Evolutionary conservation across 1,139 yeast genomes (phyloP).

Genomic region (Taphrina communis): DNA sequence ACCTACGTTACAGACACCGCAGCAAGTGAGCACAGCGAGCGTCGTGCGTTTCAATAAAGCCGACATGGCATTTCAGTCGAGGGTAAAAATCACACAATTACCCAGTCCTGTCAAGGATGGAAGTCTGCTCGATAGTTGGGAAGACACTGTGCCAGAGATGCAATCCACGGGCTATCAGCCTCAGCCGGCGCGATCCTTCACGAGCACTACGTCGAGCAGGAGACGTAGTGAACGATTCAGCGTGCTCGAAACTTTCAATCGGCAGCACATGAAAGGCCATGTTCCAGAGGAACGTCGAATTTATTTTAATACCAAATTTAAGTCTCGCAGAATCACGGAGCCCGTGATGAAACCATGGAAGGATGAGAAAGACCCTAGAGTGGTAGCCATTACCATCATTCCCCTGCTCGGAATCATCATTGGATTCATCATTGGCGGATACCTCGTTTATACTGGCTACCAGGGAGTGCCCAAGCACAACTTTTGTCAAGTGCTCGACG

Average conservation of each 20-base stretch:
- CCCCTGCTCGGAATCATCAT: slow-evolving; percentile 20
- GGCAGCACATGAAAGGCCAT: background rate
- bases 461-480: slow-evolving; percentile 41
- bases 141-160: slow-evolving; percentile 11
- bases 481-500: slow-evolving; percentile 42
- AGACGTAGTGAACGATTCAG: slow-evolving; percentile 7
- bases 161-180: background rate
- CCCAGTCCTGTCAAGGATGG: slow-evolving; percentile 13
- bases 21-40: slow-evolving; percentile 9
- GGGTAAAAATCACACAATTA: background rate
- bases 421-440: slow-evolving; percentile 41
- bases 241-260: slow-evolving; percentile 16
- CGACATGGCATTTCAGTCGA: background rate
- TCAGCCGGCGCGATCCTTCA: slow-evolving; percentile 15
- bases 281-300: slow-evolving; percentile 1
- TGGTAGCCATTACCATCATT: background rate
- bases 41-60: background rate
- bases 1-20: background rate
- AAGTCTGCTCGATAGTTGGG: background rate
- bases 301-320: slow-evolving; percentile 13
- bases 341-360: slow-evolving; percentile 33
- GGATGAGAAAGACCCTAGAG: slow-evolving; percentile 20
- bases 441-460: slow-evolving; percentile 43
- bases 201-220: slow-evolving; percentile 16
- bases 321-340: slow-evolving; percentile 22